Percentiles rank a stretch among this genome's conserved stretches.
phyloP scores from a whole-genome alignment of 2,329 filamentous ascomycete genomes.

The Gaeumannomyces sp. region DNA sequence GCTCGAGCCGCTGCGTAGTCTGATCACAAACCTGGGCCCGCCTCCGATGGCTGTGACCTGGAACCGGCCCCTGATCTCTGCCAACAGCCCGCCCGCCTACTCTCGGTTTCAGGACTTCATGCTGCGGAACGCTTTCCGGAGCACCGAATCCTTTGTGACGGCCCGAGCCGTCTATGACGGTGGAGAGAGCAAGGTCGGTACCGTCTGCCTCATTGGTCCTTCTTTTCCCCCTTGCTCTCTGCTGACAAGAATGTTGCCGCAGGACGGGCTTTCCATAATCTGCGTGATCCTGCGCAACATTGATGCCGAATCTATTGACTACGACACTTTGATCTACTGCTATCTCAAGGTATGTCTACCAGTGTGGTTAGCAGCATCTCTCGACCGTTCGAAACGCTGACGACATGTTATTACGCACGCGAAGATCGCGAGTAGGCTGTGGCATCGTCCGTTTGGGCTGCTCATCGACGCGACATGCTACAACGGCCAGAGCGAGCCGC shows the following conservation, averaged over 20 bases:
- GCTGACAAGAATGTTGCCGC: neutral
- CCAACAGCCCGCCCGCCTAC: conserved; percentile 57
- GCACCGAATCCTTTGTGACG: conserved; percentile 58
- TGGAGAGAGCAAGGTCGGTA: conserved; percentile 56
- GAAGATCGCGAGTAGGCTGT: conserved; percentile 62
- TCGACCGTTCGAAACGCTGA: neutral
- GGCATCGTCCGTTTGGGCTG: conserved; percentile 63
- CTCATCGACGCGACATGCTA: conserved; percentile 67
- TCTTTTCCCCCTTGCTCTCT: neutral
- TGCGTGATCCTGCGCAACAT: conserved; percentile 64
- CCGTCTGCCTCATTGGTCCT: neutral
- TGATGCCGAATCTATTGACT: conserved; percentile 58
- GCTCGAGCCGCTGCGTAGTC: conserved; percentile 52
- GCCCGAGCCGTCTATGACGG: conserved; percentile 64
- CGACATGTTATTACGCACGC: neutral
- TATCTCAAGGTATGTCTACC: conserved; percentile 41
- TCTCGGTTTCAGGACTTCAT: conserved; percentile 68
- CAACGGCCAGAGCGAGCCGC: conserved; percentile 59
- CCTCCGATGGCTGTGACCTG: conserved; percentile 63
- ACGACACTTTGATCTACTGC: conserved; percentile 60
- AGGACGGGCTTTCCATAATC: conserved; percentile 63
- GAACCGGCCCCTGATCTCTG: conserved; percentile 60
- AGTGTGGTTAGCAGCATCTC: conserved; percentile 34
- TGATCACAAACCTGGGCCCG: conserved; percentile 61
- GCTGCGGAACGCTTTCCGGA: conserved; percentile 61